phyloP scores from a whole-genome alignment of 2,329 filamentous ascomycete genomes.

The Trichoderma sp. region DNA sequence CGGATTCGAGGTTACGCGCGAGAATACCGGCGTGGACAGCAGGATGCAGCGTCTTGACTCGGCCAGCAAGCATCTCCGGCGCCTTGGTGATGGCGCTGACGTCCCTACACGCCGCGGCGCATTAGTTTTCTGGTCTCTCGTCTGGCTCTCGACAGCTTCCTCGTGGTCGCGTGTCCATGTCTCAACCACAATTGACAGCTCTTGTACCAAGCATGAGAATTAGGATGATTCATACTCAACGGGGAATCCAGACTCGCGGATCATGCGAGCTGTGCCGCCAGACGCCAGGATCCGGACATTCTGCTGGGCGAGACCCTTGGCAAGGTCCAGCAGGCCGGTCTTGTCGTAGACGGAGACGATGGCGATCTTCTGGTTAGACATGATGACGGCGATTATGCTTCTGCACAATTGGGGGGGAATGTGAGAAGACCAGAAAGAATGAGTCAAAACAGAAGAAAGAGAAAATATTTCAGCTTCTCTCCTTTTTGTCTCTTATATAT shows the following conservation, averaged over 20 bases:
- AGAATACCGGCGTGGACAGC: slow-evolving; percentile 89
- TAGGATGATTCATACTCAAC: slow-evolving; percentile 67
- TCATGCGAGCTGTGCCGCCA: slow-evolving; percentile 93
- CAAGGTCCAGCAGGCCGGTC: slow-evolving; percentile 88
- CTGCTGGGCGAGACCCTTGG: slow-evolving; percentile 83
- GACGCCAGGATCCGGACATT: slow-evolving; percentile 92
- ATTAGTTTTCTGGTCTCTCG: slow-evolving; percentile 16
- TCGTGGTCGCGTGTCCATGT: background rate
- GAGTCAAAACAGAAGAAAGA: background rate
- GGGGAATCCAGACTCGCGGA: slow-evolving; percentile 90
- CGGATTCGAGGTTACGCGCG: slow-evolving; percentile 87
- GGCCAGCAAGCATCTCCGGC: slow-evolving; percentile 90
- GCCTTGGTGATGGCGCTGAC: slow-evolving; percentile 96
- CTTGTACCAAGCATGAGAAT: background rate
- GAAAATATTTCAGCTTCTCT: background rate
- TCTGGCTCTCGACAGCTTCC: background rate
- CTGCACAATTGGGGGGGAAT: background rate
- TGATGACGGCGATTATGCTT: slow-evolving; percentile 26
- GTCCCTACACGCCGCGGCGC: slow-evolving; percentile 57
- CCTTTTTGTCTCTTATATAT: background rate
- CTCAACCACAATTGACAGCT: background rate
- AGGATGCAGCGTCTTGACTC: slow-evolving; percentile 88
- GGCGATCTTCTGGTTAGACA: slow-evolving; percentile 60
- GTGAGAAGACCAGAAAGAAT: background rate
- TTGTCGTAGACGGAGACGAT: slow-evolving; percentile 99